Conservation (phyloP, 305 asterid genomes). For the Galium porrigens region DNA sequence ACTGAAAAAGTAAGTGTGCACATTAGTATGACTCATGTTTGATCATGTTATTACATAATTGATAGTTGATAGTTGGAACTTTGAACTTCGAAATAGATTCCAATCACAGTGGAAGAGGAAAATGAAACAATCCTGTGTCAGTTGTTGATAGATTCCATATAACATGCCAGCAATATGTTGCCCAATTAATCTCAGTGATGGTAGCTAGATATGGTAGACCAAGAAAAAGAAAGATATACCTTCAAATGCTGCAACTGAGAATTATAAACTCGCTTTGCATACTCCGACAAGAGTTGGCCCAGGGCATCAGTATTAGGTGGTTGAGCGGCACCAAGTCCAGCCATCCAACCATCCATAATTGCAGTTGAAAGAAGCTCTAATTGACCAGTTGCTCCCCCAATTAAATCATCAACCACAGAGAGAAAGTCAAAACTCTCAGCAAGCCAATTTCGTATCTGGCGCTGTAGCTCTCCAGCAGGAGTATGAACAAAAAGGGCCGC, state of each 20-base stretch:
- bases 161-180: background rate
- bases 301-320: conserved; percentile 94
- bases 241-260: conserved; percentile 89
- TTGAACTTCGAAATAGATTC: background rate
- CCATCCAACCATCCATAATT: conserved; percentile 99
- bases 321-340: conserved; percentile 95
- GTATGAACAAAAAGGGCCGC: conserved; percentile 96
- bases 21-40: too few relatives aligned
- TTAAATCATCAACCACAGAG: conserved; percentile 59
- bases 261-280: conserved; percentile 75
- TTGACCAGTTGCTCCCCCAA: conserved; percentile 88
- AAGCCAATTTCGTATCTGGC: conserved; percentile 95
- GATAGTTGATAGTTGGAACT: background rate
- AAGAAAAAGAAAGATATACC: conserved; percentile 29
- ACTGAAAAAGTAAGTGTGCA: too few relatives aligned
- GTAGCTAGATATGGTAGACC: background rate
- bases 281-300: conserved; percentile 89
- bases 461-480: conserved; percentile 99
- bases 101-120: background rate
- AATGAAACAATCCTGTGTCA: background rate
- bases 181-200: background rate
- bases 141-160: background rate
- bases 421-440: conserved; percentile 92
- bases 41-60: background rate
- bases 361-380: conserved; percentile 98